These are phyloP conservation scores for Cercospora brassicicola DNA, from an alignment of 2,329 filamentous ascomycete genomes.

Conservation along the genomic window DNA sequence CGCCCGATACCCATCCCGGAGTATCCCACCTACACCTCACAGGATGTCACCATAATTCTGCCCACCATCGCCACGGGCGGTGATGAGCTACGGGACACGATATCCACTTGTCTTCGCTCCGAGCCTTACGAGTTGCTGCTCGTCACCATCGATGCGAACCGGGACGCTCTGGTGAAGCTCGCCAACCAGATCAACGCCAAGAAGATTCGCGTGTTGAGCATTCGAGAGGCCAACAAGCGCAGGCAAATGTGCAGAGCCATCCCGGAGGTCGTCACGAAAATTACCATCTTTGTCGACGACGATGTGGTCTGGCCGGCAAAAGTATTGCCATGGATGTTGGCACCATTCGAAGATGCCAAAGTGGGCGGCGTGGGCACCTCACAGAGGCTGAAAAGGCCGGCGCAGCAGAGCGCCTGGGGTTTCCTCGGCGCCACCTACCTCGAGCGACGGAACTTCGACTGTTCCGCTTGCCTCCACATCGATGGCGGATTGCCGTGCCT, in stretches of 20 bases:
- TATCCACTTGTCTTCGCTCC: constrained; percentile 73
- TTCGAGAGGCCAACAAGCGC: constrained; percentile 89
- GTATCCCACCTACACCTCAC: constrained; percentile 73
- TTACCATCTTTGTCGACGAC: constrained; percentile 92
- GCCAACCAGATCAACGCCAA: constrained; percentile 60
- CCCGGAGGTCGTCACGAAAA: constrained; percentile 75
- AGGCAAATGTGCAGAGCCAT: constrained; percentile 90
- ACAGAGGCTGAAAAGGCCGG: constrained; percentile 75
- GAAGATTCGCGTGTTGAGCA: constrained; percentile 71
- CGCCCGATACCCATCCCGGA: constrained; percentile 78
- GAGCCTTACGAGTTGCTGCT: constrained; percentile 73
- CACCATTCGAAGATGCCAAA: constrained; percentile 79
- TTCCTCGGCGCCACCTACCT: constrained; percentile 92
- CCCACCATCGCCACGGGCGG: constrained; percentile 88
- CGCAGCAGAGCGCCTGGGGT: constrained; percentile 69
- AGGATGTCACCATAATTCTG: constrained; percentile 91
- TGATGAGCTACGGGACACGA: constrained; percentile 76
- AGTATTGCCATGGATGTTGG: constrained; percentile 85
- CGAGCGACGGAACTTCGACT: constrained; percentile 92
- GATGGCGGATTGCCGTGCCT: constrained; percentile 96
- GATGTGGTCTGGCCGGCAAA: constrained; percentile 90
- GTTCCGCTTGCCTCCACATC: constrained; percentile 89
- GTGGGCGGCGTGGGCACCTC: constrained; percentile 92
- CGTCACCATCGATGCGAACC: constrained; percentile 81
- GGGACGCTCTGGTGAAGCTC: constrained; percentile 54